Evolutionary conservation across 441 rosid species (phyloP).

Genomic region (Pelargonium fulgidum): DNA sequence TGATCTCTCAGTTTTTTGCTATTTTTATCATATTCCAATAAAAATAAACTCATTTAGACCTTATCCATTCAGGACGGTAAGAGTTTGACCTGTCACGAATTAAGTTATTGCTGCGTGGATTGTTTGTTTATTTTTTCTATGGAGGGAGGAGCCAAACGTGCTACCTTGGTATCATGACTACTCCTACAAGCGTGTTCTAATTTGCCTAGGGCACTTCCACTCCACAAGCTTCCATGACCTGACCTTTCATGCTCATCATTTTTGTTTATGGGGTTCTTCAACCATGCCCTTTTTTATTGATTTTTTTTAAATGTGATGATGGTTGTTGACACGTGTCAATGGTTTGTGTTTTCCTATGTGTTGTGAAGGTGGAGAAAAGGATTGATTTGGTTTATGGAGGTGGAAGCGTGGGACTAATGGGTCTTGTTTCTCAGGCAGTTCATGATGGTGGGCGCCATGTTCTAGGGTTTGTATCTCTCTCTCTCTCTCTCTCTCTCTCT

Average conservation of each 20-base stretch:
- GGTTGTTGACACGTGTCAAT: slow-evolving; percentile 13
- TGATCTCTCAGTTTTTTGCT: slow-evolving; percentile 34
- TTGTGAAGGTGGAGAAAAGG: background rate
- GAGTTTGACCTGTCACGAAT: too few species aligned
- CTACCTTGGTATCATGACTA: slow-evolving; percentile 46
- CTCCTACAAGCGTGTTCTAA: slow-evolving; percentile 43
- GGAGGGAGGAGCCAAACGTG: slow-evolving; percentile 37
- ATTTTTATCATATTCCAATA: too few species aligned
- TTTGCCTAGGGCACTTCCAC: slow-evolving; percentile 17
- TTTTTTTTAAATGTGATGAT: slow-evolving; percentile 18
- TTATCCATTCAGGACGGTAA: too few species aligned
- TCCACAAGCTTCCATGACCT: slow-evolving; percentile 24
- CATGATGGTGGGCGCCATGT: background rate
- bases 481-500: background rate
- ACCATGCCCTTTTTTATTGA: slow-evolving; percentile 19
- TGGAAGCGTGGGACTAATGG: background rate
- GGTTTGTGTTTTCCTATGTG: slow-evolving; percentile 32
- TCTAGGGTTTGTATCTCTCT: background rate
- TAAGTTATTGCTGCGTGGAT: too few species aligned
- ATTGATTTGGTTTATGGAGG: background rate
- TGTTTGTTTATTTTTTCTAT: too few species aligned
- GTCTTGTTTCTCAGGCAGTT: background rate
- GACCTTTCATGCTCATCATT: slow-evolving; percentile 21
- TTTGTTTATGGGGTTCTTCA: slow-evolving; percentile 35
- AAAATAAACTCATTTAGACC: too few species aligned